Evolutionary conservation across 164 flowering plant genomes (phyloP).

Genomic region (Dillenia turbinata): DNA sequence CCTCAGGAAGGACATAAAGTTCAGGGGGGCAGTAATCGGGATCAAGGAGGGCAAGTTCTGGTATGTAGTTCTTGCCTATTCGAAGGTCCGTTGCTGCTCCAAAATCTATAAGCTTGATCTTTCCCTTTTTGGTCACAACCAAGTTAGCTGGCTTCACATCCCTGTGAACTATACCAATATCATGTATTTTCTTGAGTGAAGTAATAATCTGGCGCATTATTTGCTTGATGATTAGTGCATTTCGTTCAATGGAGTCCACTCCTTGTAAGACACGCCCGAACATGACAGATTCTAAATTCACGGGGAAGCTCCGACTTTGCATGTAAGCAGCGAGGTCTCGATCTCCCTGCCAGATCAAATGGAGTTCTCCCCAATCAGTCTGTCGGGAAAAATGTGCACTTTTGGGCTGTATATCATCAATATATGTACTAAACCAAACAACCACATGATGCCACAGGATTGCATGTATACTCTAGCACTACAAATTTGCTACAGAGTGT

Average conservation of each 20-base stretch:
- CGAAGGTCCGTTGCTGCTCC: slow-evolving; percentile 97
- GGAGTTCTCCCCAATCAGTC: slow-evolving; percentile 14
- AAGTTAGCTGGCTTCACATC: slow-evolving; percentile 96
- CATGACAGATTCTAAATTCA: slow-evolving; percentile 82
- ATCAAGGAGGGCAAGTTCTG: slow-evolving; percentile 70
- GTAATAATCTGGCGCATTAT: slow-evolving; percentile 91
- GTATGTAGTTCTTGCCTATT: slow-evolving; percentile 89
- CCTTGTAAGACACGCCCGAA: slow-evolving; percentile 84
- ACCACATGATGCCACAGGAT: no score
- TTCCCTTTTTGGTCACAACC: slow-evolving; percentile 87
- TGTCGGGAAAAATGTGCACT: not conserved
- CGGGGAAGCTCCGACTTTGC: slow-evolving; percentile 80
- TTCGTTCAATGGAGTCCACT: slow-evolving; percentile 52
- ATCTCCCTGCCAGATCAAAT: slow-evolving; percentile 63
- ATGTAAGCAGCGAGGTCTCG: slow-evolving; percentile 73
- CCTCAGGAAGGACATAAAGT: slow-evolving; percentile 87
- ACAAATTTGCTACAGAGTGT: not conserved
- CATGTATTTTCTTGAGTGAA: slow-evolving; percentile 87
- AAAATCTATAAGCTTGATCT: slow-evolving; percentile 91
- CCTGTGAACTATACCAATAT: slow-evolving; percentile 91
- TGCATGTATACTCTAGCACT: no score
- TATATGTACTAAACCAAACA: no score
- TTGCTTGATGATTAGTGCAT: slow-evolving; percentile 91
- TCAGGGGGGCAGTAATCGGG: slow-evolving; percentile 98
- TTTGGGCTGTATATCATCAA: no score